A percentile compares a stretch with the other conserved stretches of the same genome.
These are phyloP conservation scores for Akebia trifoliata DNA, from an alignment of 164 flowering plant species.

Conservation along the genomic window DNA sequence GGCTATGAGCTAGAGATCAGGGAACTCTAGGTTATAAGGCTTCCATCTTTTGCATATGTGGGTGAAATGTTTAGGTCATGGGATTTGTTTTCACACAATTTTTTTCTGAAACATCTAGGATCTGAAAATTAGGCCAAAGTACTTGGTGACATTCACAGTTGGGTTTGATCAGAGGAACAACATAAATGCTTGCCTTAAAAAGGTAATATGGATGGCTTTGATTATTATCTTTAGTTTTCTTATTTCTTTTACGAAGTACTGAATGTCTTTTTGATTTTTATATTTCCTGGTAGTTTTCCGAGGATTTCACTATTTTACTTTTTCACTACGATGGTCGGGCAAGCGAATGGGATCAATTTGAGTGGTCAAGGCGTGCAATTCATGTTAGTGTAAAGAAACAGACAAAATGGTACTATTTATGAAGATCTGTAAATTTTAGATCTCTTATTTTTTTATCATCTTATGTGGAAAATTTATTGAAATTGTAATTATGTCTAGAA, in stretches of 20 bases:
- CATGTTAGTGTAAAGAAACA: slow-evolving; percentile 78
- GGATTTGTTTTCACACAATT: background rate
- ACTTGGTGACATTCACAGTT: slow-evolving; percentile 82
- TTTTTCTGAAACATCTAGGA: slow-evolving; percentile 56
- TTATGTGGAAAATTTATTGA: no score
- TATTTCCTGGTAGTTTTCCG: slow-evolving; percentile 54
- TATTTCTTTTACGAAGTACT: slow-evolving; percentile 9
- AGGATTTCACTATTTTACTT: slow-evolving; percentile 75
- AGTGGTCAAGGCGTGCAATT: slow-evolving; percentile 88
- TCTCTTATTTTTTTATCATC: background rate
- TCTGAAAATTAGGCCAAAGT: slow-evolving; percentile 64
- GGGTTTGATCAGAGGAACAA: slow-evolving; percentile 66
- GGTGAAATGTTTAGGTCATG: background rate
- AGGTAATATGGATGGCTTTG: slow-evolving; percentile 40
- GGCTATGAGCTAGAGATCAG: no score
- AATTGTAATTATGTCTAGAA: no score
- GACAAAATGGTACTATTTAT: slow-evolving; percentile 73
- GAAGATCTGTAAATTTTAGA: background rate
- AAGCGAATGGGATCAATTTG: slow-evolving; percentile 92
- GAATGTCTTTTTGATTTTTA: no score
- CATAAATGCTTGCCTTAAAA: slow-evolving; percentile 70
- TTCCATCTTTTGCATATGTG: slow-evolving; percentile 6
- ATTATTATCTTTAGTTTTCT: background rate
- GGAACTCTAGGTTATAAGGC: no score
- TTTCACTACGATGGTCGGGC: slow-evolving; percentile 95